A percentile compares a stretch with the other conserved stretches of the same genome.
phyloP scores from a whole-genome alignment of 1,139 yeast genomes.

The Candida albicans region DNA sequence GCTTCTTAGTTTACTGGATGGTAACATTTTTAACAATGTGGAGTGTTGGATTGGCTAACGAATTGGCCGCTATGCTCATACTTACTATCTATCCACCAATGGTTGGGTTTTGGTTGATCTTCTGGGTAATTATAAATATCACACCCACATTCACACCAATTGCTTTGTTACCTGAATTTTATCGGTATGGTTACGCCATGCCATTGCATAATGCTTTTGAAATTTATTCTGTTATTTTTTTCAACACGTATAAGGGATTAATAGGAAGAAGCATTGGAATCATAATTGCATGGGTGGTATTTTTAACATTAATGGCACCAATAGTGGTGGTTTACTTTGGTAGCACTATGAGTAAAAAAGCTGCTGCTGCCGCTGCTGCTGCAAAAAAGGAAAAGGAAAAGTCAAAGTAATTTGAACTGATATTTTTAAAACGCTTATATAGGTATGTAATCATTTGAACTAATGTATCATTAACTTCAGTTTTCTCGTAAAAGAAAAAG shows the following conservation, averaged over 20 bases:
- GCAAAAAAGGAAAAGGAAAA: conserved; percentile 6
- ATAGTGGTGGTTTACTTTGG: conserved; percentile 34
- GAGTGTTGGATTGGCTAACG: conserved; percentile 42
- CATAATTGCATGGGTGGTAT: conserved; percentile 33
- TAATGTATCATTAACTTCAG: too few species aligned
- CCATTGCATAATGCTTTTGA: conserved; percentile 41
- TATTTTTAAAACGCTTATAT: not conserved
- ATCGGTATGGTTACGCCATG: conserved; percentile 37
- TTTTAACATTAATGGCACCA: conserved; percentile 38
- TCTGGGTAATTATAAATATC: conserved; percentile 41
- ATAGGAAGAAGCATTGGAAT: conserved; percentile 38
- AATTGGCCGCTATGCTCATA: conserved; percentile 33
- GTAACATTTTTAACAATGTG: conserved; percentile 40
- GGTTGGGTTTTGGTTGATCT: conserved; percentile 43
- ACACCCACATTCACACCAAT: conserved; percentile 40
- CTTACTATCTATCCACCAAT: conserved; percentile 35
- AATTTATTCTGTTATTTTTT: conserved; percentile 35
- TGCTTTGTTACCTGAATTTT: conserved; percentile 33
- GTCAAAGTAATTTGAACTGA: not conserved
- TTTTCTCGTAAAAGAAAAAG: too few species aligned
- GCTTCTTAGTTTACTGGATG: conserved; percentile 48
- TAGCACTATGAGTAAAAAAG: conserved; percentile 26
- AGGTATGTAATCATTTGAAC: too few species aligned
- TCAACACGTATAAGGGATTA: conserved; percentile 35
- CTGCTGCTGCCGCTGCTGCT: conserved; percentile 18